Percentiles rank a stretch among this genome's conserved stretches.
These are phyloP conservation scores for Spathaspora sp. DNA, from an alignment of 1,139 yeast species.

Conservation along the genomic window DNA sequence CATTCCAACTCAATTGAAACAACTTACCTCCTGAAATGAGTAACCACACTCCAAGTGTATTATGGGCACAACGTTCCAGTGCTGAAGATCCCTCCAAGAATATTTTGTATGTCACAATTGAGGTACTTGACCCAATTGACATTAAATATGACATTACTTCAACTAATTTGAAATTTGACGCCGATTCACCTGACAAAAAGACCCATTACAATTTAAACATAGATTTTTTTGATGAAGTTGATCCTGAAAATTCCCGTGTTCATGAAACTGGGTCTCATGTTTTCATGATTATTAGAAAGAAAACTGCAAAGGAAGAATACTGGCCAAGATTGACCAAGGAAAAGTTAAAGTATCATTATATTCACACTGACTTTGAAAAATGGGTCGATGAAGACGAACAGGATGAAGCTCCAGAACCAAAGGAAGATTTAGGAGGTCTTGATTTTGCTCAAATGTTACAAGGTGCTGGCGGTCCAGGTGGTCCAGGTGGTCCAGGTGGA, in stretches of 20 bases:
- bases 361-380: slow-evolving; percentile 93
- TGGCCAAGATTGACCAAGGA: slow-evolving; percentile 92
- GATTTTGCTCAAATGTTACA: slow-evolving; percentile 10
- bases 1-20: not conserved
- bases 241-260: slow-evolving; percentile 61
- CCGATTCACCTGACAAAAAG: slow-evolving; percentile 51
- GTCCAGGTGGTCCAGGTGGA: slow-evolving; percentile 20
- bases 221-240: slow-evolving; percentile 74
- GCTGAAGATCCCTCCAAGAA: slow-evolving; percentile 71
- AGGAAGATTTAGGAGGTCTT: slow-evolving; percentile 35
- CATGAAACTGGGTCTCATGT: slow-evolving; percentile 66
- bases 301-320: slow-evolving; percentile 64
- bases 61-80: slow-evolving; percentile 96
- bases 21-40: not conserved
- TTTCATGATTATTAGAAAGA: slow-evolving; percentile 69
- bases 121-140: slow-evolving; percentile 67
- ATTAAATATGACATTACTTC: slow-evolving; percentile 64
- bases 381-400: slow-evolving; percentile 98
- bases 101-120: slow-evolving; percentile 70
- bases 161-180: slow-evolving; percentile 56
- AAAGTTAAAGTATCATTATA: slow-evolving; percentile 65
- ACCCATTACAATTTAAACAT: slow-evolving; percentile 56
- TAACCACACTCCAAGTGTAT: slow-evolving; percentile 41
- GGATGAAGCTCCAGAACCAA: slow-evolving; percentile 56
- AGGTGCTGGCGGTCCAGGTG: slow-evolving; percentile 32